Conservation (phyloP, 305 asterid species). For the Petunia hybrid region DNA sequence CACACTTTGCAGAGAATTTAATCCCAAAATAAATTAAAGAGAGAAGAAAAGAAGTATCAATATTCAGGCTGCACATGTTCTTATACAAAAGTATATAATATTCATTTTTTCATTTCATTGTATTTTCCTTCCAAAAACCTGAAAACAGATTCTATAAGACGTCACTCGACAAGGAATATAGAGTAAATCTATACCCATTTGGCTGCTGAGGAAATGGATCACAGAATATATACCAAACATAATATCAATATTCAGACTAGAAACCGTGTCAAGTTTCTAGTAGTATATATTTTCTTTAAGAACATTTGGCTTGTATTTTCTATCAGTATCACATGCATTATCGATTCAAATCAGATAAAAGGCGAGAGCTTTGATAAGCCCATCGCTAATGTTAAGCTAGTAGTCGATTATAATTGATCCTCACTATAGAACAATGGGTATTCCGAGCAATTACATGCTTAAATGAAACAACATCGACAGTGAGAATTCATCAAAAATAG, state of each 20-base stretch:
- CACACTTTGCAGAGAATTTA: background rate
- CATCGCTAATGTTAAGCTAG: no score
- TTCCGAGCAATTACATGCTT: no score
- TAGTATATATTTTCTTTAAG: no score
- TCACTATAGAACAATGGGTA: no score
- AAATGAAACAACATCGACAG: no score
- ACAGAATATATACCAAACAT: slow-evolving; percentile 12
- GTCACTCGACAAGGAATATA: background rate
- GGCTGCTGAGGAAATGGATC: background rate
- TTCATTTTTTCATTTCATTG: background rate
- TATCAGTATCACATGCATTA: no score
- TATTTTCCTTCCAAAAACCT: background rate
- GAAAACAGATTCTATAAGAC: background rate
- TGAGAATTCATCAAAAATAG: no score
- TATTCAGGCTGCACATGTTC: background rate
- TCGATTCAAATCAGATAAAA: no score
- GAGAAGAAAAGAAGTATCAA: background rate
- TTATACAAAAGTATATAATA: background rate
- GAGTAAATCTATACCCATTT: background rate
- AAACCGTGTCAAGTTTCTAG: background rate
- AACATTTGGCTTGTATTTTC: no score
- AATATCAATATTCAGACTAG: background rate
- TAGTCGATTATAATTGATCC: no score
- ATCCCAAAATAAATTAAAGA: background rate
- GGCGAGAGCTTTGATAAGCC: no score